Evolutionary conservation across 1,139 yeast species (phyloP).

Genomic region (Geotrichum histeridarum): DNA sequence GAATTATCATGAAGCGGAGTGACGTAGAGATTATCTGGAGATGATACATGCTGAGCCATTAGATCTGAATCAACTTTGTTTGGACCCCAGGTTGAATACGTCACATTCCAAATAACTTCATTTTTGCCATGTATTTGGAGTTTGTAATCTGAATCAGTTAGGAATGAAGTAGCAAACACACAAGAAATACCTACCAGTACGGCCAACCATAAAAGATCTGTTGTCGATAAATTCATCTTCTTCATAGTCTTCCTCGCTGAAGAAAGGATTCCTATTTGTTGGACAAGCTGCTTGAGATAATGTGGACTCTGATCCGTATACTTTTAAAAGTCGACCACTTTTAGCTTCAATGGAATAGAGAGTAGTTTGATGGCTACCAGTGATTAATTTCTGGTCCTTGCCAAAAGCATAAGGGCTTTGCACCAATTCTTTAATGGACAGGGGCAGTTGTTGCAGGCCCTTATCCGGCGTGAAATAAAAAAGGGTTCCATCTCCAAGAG

Average conservation of each 20-base stretch:
- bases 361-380: slow-evolving; percentile 76
- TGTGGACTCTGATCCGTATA: slow-evolving; percentile 50
- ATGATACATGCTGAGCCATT: slow-evolving; percentile 38
- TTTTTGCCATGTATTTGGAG: slow-evolving; percentile 61
- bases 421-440: slow-evolving; percentile 73
- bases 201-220: slow-evolving; percentile 38
- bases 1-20: slow-evolving; percentile 70
- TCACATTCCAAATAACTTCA: slow-evolving; percentile 75
- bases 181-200: slow-evolving; percentile 37
- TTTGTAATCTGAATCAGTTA: slow-evolving; percentile 42
- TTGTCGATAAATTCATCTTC: slow-evolving; percentile 25
- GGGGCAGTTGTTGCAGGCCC: slow-evolving; percentile 79
- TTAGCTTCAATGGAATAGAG: slow-evolving; percentile 67
- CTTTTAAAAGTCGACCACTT: slow-evolving; percentile 71
- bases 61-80: slow-evolving; percentile 77
- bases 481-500: slow-evolving; percentile 79
- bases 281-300: slow-evolving; percentile 29
- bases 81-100: slow-evolving; percentile 90
- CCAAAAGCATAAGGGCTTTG: slow-evolving; percentile 65
- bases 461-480: slow-evolving; percentile 73
- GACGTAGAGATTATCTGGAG: slow-evolving; percentile 65
- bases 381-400: slow-evolving; percentile 85
- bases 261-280: slow-evolving; percentile 15
- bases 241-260: slow-evolving; percentile 24
- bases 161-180: slow-evolving; percentile 43